These are phyloP conservation scores for Neoascochyta sp. DNA, from an alignment of 2,329 filamentous ascomycete genomes.

Conservation along the genomic window DNA sequence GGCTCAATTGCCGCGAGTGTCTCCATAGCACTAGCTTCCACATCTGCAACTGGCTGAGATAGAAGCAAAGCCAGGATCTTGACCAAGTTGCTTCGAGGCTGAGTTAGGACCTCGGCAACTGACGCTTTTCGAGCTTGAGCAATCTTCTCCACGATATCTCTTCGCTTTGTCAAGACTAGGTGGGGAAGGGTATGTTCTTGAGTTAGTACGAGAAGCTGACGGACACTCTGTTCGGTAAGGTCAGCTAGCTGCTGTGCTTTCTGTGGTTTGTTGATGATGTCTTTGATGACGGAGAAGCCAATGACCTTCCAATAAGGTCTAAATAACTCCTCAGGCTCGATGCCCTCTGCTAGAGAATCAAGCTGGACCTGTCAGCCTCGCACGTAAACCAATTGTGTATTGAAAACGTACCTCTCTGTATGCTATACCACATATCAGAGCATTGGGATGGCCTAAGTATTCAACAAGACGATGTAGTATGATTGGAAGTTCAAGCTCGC, in stretches of 20 bases:
- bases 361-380: slow-evolving; percentile 46
- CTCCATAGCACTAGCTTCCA: slow-evolving; percentile 64
- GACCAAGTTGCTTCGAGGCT: slow-evolving; percentile 55
- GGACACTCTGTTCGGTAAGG: slow-evolving; percentile 69
- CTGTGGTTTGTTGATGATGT: slow-evolving; percentile 75
- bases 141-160: slow-evolving; percentile 76
- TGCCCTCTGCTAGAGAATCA: slow-evolving; percentile 65
- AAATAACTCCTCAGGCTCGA: slow-evolving; percentile 65
- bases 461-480: slow-evolving; percentile 80
- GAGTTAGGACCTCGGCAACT: slow-evolving; percentile 59
- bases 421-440: slow-evolving; percentile 73
- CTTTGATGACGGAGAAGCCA: slow-evolving; percentile 76
- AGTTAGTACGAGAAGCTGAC: slow-evolving; percentile 69
- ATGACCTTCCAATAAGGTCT: slow-evolving; percentile 86
- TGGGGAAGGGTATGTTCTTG: slow-evolving; percentile 82
- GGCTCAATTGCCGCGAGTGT: slow-evolving; percentile 66
- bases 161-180: slow-evolving; percentile 73
- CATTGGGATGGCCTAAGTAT: slow-evolving; percentile 79
- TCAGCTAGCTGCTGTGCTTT: slow-evolving; percentile 77
- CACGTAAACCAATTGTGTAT: not conserved
- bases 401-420: slow-evolving; percentile 64
- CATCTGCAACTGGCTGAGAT: slow-evolving; percentile 59
- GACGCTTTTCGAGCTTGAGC: slow-evolving; percentile 61
- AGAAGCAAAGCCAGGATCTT: slow-evolving; percentile 58
- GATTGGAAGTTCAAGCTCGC: slow-evolving; percentile 80